Percentiles rank a stretch among this genome's conserved stretches.
Evolutionary conservation across 805 yeast genomes (phyloP).

Genomic region (Candida tibetensis): DNA sequence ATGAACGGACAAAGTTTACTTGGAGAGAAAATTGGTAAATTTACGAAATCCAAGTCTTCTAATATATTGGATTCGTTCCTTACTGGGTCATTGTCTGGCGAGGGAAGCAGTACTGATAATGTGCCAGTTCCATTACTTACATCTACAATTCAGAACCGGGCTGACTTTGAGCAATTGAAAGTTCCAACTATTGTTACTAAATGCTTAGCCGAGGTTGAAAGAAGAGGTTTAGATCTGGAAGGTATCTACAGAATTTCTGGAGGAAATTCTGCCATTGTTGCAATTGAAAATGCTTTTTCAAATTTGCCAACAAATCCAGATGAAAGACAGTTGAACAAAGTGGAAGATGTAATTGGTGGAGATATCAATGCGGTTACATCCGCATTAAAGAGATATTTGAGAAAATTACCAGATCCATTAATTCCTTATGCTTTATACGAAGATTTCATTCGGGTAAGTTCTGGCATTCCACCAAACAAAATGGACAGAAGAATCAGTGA

Average conservation of each 20-base stretch:
- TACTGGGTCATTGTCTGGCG: slow-evolving; percentile 11
- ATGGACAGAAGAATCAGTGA: slow-evolving; percentile 35
- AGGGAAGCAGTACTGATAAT: slow-evolving; percentile 5
- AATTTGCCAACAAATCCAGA: slow-evolving; percentile 27
- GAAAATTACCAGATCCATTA: slow-evolving; percentile 82
- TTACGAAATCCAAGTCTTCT: slow-evolving; percentile 46
- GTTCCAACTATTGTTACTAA: slow-evolving; percentile 71
- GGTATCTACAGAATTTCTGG: slow-evolving; percentile 93
- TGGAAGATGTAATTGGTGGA: slow-evolving; percentile 42
- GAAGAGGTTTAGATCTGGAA: slow-evolving; percentile 69
- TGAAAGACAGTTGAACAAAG: slow-evolving; percentile 30
- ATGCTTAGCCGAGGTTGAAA: slow-evolving; percentile 76
- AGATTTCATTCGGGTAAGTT: slow-evolving; percentile 56
- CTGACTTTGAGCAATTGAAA: slow-evolving; percentile 54
- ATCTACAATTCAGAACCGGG: slow-evolving; percentile 61
- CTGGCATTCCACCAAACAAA: slow-evolving; percentile 22
- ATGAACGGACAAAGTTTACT: not conserved
- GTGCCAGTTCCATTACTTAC: slow-evolving; percentile 36
- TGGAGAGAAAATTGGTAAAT: slow-evolving; percentile 14
- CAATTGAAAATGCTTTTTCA: slow-evolving; percentile 42
- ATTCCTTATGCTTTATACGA: slow-evolving; percentile 70
- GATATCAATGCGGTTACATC: slow-evolving; percentile 88
- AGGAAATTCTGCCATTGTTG: slow-evolving; percentile 62
- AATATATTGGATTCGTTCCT: slow-evolving; percentile 41
- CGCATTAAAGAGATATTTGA: slow-evolving; percentile 80